Evolutionary conservation across 2,329 filamentous ascomycete genomes (phyloP), one percentile per base, ranked within the genome.

Genomic region (Trichoderma endophyticum): DNA sequence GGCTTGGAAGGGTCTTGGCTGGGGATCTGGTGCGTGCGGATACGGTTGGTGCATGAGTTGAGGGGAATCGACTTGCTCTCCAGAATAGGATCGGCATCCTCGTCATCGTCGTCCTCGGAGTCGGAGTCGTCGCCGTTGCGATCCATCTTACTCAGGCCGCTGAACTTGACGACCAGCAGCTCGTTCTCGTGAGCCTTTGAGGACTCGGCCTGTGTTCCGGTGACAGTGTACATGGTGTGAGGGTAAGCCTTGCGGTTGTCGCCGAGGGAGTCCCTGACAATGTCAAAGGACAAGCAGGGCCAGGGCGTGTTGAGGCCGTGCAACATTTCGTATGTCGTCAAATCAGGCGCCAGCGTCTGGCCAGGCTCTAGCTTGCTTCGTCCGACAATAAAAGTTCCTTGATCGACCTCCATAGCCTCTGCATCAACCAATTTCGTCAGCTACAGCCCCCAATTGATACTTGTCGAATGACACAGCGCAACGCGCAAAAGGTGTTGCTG

Each of bases 251-350:
- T 97, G 79, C 96, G 92, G 82, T 94, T 91, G 80, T 97, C 92
- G 76, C 96, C 96, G 21, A 99, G 88, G 67, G 87, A 86, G 83
- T 99, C 96, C 77, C 88, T 91, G 74, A 99, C 83, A 73, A 99
- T 92, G 80, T 98, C 96, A 82, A 98, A 97, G 2, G 95, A 98
- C 18, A 99, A 88, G 81, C 96, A 99, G 3, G 96, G 96, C 96
- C 96, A 99, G 1, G 94, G 94, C 8, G 95, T 95, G 82, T 92
- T 96, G 75, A 99, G 88, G 73, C 90, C 94, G 86, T 99, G 96
- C 73, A 99, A 90, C 94, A 99, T 97, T 81, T 98, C 92, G 85
- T 99, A 99, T 6, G 95, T 95, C n/a, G 93, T 93, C 72, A 93
- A 87, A 82, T 99, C 96, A 15, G 96, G 95, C 4, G 94, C 90